Evolutionary conservation across 768 basidiomycete genomes (phyloP), one percentile per base, ranked within the genome.

Genomic region (Clavulina sp.): DNA sequence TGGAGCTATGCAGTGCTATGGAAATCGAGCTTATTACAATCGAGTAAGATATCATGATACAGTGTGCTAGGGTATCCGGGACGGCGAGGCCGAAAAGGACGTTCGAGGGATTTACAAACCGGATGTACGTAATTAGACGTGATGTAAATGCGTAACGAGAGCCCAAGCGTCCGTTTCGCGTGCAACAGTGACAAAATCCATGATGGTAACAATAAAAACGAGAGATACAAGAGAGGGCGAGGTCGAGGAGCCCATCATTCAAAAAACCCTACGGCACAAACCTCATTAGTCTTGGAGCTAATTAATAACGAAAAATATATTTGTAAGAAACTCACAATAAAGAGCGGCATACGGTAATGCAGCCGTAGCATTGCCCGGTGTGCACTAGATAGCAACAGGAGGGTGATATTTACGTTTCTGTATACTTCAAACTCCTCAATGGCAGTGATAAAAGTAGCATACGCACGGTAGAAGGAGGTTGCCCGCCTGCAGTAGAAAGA

Each of bases 401-500:
- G 29, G 34, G 26, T 7, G 34, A 38, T 38, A 19, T 7, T 7
- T 19, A 38, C 34, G 7, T 7, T 7, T 38, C 34, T 7, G 34
- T 38, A 26, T 21, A 38, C 36, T 13, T 38, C 36, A 38, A 13
- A 13, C 13, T 13, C 24, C 16, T 2, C 6, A 31, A 28, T 50
- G 29, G 7, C 19, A 16, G 26, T 18, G 5, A 52, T 18, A 48
- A 36, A 4, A 41, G 33, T 4, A 9, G 21, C 16, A 5, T 31
- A 19, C 41, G 36, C 31, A 64, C 64, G 3, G 57, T 58, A 9
- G 59, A n/a, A 9, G 64, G 65, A 1, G 64, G 64, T 54, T 65
- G 65, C 34, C 64, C 65, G 41, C 64, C 64, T 9, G 60, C 53
- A 4, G 64, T 63, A 41, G 61, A 57, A 44, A 60, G 58, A 18